phyloP scores from a whole-genome alignment of 2,329 filamentous ascomycete genomes.

The Sphaceloma murrayae region DNA sequence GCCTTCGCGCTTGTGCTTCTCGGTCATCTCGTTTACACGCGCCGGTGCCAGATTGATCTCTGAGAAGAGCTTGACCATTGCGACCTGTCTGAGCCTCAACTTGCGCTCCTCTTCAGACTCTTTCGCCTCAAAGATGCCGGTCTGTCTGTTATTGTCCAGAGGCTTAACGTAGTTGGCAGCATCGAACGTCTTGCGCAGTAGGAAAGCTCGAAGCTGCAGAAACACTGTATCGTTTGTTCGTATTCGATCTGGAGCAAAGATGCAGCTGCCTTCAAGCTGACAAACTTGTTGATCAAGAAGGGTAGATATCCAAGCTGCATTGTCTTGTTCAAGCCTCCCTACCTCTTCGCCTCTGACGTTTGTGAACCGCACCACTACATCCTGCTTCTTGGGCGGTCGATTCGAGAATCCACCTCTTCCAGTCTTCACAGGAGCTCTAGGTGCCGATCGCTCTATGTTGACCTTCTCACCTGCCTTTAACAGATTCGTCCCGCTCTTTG shows the following conservation, averaged over 20 bases:
- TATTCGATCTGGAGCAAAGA: slow-evolving; percentile 77
- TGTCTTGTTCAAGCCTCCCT: slow-evolving; percentile 76
- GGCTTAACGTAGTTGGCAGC: slow-evolving; percentile 51
- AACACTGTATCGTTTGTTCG: slow-evolving; percentile 92
- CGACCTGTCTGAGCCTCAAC: slow-evolving; percentile 74
- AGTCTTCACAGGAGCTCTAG: slow-evolving; percentile 45
- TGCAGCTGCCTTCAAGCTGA: slow-evolving; percentile 74
- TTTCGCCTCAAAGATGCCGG: slow-evolving; percentile 69
- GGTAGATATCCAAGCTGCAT: slow-evolving; percentile 83
- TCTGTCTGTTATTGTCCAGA: slow-evolving; percentile 59
- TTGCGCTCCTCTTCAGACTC: slow-evolving; percentile 80
- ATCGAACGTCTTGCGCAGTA: slow-evolving; percentile 67
- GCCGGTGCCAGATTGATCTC: slow-evolving; percentile 77
- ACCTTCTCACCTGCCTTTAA: slow-evolving; percentile 75
- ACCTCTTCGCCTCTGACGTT: slow-evolving; percentile 71
- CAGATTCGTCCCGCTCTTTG: slow-evolving; percentile 65
- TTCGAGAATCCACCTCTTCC: slow-evolving; percentile 32
- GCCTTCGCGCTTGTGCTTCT: slow-evolving; percentile 71
- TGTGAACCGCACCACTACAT: slow-evolving; percentile 87
- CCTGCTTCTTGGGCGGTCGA: slow-evolving; percentile 55
- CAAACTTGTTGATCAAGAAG: slow-evolving; percentile 86
- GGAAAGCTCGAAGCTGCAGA: slow-evolving; percentile 69
- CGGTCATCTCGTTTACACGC: slow-evolving; percentile 61
- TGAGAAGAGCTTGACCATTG: slow-evolving; percentile 77
- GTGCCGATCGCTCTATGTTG: slow-evolving; percentile 75